phyloP scores from a whole-genome alignment of 495 filamentous ascomycete species.

The Penicillium chermesinum region DNA sequence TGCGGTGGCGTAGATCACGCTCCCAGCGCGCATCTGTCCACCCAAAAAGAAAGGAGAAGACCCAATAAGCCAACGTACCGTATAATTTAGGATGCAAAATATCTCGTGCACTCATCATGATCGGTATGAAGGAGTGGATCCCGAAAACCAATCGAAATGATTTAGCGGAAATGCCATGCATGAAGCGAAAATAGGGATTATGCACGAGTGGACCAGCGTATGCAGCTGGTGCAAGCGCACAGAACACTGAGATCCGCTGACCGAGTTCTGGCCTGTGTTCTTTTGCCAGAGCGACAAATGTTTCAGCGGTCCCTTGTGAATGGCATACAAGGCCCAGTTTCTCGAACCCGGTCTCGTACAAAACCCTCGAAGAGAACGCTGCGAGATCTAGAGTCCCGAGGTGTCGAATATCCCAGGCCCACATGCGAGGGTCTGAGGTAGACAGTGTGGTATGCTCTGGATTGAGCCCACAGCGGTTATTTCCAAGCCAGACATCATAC shows the following conservation, averaged over 20 bases:
- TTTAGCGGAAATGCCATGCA: constrained; percentile 68
- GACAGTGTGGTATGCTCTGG: constrained; percentile 69
- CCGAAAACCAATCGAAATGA: constrained; percentile 84
- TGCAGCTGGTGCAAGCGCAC: constrained; percentile 84
- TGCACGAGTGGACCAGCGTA: constrained; percentile 86
- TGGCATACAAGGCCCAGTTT: constrained; percentile 83
- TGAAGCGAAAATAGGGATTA: constrained; percentile 89
- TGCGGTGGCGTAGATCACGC: constrained; percentile 66
- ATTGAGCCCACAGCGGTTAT: constrained; percentile 83
- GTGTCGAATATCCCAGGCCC: constrained; percentile 94
- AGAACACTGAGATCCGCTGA: constrained; percentile 81
- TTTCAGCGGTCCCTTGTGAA: constrained; percentile 88
- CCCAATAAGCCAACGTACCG: constrained; percentile 80
- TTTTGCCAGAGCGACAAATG: constrained; percentile 84
- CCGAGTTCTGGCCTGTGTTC: constrained; percentile 89
- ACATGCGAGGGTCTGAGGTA: constrained; percentile 83
- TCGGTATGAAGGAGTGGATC: constrained; percentile 89
- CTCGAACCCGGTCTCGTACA: constrained; percentile 75
- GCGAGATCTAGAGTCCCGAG: constrained; percentile 91
- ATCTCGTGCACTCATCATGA: constrained; percentile 84
- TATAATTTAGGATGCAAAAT: constrained; percentile 63
- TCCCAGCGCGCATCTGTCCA: constrained; percentile 91
- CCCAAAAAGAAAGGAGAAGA: constrained; percentile 86
- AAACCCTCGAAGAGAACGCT: constrained; percentile 76
- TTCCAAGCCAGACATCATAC: constrained; percentile 96